These are phyloP conservation scores for Amanita fuliginea DNA, from an alignment of 768 basidiomycete species.

Conservation along the genomic window DNA sequence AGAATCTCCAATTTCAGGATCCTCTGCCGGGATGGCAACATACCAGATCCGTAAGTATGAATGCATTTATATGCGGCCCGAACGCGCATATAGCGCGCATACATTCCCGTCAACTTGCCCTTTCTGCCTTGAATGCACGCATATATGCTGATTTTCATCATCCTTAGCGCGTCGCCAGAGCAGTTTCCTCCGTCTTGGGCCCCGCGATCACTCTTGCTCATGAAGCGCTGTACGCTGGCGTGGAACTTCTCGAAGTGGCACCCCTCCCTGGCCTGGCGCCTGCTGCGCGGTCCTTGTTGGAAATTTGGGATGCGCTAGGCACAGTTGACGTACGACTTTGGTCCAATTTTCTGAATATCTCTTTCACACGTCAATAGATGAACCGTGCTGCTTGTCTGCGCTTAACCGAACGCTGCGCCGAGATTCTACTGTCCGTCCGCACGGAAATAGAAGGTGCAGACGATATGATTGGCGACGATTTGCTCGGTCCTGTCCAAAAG, in stretches of 20 bases:
- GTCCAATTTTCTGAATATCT: not conserved
- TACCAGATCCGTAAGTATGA: constrained; percentile 21
- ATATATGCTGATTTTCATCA: constrained; percentile 6
- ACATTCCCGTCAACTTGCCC: not conserved
- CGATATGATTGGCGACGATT: constrained; percentile 26
- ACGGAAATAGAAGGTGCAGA: constrained; percentile 41
- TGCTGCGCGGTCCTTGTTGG: constrained; percentile 34
- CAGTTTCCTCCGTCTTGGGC: constrained; percentile 22
- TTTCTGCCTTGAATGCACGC: not conserved
- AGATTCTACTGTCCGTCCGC: constrained; percentile 41
- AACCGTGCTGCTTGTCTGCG: constrained; percentile 49
- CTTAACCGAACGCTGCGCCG: constrained; percentile 51
- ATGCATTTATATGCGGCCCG: not conserved
- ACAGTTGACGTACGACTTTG: constrained; percentile 39
- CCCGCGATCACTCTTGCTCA: constrained; percentile 23
- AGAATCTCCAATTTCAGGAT: constrained; percentile 24
- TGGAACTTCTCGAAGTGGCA: constrained; percentile 28
- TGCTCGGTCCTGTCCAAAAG: constrained; percentile 33
- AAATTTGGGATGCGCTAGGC: constrained; percentile 45
- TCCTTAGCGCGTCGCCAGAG: constrained; percentile 20
- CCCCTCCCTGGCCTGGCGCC: constrained; percentile 42
- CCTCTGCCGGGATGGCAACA: constrained; percentile 26
- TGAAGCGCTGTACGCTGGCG: constrained; percentile 22
- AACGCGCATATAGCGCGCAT: not conserved
- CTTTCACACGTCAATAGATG: constrained; percentile 22